Evolutionary conservation across 768 basidiomycete genomes (phyloP).

Genomic region (Rhodosporidiobolus sp.): DNA sequence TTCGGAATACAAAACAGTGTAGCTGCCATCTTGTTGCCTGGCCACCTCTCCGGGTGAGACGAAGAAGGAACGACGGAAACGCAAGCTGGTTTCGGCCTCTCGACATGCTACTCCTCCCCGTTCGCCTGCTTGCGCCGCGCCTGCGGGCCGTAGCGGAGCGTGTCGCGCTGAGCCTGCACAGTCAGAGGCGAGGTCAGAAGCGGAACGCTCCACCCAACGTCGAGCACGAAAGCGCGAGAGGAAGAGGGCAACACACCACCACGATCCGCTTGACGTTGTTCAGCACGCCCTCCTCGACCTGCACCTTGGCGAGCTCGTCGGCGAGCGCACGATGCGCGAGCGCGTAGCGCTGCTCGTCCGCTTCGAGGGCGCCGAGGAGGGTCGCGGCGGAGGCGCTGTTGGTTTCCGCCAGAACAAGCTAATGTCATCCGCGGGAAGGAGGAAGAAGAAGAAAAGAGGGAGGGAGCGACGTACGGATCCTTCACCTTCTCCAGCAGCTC

Average conservation of each 20-base stretch:
- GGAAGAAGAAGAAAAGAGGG: not conserved
- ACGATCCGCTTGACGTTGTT: slow-evolving; percentile 13
- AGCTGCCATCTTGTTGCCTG: no score
- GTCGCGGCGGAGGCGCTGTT: not conserved
- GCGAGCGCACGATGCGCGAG: not conserved
- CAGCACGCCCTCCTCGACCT: slow-evolving; percentile 21
- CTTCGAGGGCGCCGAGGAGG: not conserved
- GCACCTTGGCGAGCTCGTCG: slow-evolving; percentile 7
- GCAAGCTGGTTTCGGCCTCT: no score
- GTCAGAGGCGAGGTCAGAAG: no score
- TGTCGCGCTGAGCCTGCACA: no score
- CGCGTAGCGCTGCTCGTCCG: not conserved
- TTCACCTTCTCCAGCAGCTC: not conserved
- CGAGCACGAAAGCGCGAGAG: not conserved
- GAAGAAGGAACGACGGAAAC: no score
- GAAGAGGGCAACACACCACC: not conserved
- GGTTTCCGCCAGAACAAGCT: not conserved
- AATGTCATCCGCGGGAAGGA: not conserved
- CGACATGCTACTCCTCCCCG: no score
- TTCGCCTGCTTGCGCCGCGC: no score
- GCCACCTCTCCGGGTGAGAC: no score
- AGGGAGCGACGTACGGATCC: not conserved
- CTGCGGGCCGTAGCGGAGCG: no score
- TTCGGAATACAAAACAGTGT: no score
- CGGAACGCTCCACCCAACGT: no score